Conservation (phyloP, 2,329 filamentous ascomycete genomes). For the Trichothecium roseum region DNA sequence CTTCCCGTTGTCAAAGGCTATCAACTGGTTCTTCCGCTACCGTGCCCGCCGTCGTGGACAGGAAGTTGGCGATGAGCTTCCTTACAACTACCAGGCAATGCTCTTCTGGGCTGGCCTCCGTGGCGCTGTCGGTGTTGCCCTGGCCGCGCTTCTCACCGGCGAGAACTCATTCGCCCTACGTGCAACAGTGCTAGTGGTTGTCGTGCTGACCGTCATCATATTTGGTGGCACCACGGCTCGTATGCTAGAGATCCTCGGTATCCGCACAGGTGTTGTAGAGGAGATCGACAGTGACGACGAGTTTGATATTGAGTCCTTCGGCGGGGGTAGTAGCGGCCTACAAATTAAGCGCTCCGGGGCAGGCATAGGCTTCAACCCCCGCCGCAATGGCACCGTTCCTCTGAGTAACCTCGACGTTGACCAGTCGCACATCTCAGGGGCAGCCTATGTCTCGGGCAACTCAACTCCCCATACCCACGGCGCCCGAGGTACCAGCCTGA, state of each 20-base stretch:
- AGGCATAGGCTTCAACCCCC: slow-evolving; percentile 68
- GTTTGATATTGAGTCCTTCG: slow-evolving; percentile 83
- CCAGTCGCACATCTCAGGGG: slow-evolving; percentile 22
- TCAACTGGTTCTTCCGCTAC: slow-evolving; percentile 90
- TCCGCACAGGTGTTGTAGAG: slow-evolving; percentile 89
- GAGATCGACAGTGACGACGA: slow-evolving; percentile 97
- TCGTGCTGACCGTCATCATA: slow-evolving; percentile 96
- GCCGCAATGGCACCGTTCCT: slow-evolving; percentile 51
- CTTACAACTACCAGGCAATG: slow-evolving; percentile 97
- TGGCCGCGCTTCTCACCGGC: slow-evolving; percentile 80
- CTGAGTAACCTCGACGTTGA: slow-evolving; percentile 38
- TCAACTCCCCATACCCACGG: slow-evolving; percentile 31
- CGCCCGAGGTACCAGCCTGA: slow-evolving; percentile 35
- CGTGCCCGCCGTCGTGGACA: slow-evolving; percentile 63
- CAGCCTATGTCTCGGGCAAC: slow-evolving; percentile 40
- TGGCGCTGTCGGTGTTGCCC: slow-evolving; percentile 87
- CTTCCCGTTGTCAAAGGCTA: slow-evolving; percentile 78
- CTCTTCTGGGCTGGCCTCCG: slow-evolving; percentile 98
- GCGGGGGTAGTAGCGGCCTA: slow-evolving; percentile 51
- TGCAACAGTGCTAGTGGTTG: slow-evolving; percentile 93
- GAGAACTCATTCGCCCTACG: slow-evolving; percentile 73
- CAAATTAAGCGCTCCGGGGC: slow-evolving; percentile 73
- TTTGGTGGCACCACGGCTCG: slow-evolving; percentile 95
- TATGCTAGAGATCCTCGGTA: slow-evolving; percentile 97
- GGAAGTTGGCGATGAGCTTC: slow-evolving; percentile 77